A percentile compares a stretch with the other conserved stretches of the same genome.
Conservation (phyloP, 2,329 filamentous ascomycete genomes). For the Daldinia sp. region DNA sequence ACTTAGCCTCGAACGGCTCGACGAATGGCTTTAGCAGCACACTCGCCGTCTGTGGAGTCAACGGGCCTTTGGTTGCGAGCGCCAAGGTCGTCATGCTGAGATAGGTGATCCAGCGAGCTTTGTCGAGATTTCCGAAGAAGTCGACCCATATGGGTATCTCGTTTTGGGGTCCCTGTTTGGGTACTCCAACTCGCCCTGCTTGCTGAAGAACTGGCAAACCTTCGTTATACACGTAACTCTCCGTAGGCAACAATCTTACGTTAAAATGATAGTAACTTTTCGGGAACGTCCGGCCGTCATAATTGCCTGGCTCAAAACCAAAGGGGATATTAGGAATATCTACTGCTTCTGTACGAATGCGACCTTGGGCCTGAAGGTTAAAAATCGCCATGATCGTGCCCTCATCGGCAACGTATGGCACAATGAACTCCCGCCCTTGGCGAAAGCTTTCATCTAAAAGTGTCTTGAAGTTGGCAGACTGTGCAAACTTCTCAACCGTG, state of each 20-base stretch:
- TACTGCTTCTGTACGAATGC: slow-evolving; percentile 65
- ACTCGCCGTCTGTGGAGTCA: slow-evolving; percentile 65
- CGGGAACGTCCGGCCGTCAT: slow-evolving; percentile 76
- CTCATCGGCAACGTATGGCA: slow-evolving; percentile 64
- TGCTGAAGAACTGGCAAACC: slow-evolving; percentile 58
- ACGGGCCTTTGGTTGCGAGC: slow-evolving; percentile 71
- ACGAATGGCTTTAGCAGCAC: slow-evolving; percentile 68
- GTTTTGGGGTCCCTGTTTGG: slow-evolving; percentile 56
- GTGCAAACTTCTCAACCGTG: slow-evolving; percentile 65
- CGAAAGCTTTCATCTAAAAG: slow-evolving; percentile 68
- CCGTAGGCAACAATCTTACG: slow-evolving; percentile 69
- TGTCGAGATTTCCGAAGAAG: slow-evolving; percentile 71
- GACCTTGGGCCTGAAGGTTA: slow-evolving; percentile 71
- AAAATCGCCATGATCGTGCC: slow-evolving; percentile 75
- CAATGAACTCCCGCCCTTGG: slow-evolving; percentile 43
- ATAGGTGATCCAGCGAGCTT: slow-evolving; percentile 72
- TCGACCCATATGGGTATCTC: slow-evolving; percentile 79
- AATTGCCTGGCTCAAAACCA: slow-evolving; percentile 77
- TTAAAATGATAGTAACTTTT: slow-evolving; percentile 74
- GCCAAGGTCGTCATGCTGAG: slow-evolving; percentile 72
- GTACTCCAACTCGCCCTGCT: slow-evolving; percentile 56
- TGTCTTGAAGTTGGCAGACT: slow-evolving; percentile 71
- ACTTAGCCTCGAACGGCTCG: slow-evolving; percentile 71
- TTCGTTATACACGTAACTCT: slow-evolving; percentile 68
- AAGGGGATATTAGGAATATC: slow-evolving; percentile 73